A percentile compares a stretch with the other conserved stretches of the same genome.
Conservation (phyloP, 768 basidiomycete species). For the Vishniacozyma victoriae region DNA sequence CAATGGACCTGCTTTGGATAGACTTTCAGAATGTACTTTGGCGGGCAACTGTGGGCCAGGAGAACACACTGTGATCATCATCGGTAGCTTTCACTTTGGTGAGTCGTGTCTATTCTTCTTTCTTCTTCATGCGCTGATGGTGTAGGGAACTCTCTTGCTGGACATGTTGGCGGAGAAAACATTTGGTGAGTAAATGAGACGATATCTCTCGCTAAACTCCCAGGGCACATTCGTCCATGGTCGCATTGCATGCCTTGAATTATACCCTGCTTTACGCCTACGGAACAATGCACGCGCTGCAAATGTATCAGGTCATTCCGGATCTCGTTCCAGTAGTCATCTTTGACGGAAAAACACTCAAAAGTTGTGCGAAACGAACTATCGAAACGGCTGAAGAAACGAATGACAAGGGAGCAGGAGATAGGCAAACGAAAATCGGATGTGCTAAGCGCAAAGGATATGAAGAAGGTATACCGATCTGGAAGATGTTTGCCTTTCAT, state of each 20-base stretch:
- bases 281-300: slow-evolving; percentile 7
- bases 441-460: slow-evolving; percentile 4
- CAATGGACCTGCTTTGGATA: neutral
- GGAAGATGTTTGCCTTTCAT: slow-evolving; percentile 12
- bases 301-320: slow-evolving; percentile 7
- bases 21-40: neutral
- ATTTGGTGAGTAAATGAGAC: neutral
- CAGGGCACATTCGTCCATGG: slow-evolving; percentile 6
- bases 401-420: neutral
- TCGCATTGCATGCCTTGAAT: slow-evolving; percentile 1
- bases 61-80: neutral
- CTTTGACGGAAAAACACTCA: neutral
- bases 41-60: neutral
- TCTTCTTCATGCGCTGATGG: neutral
- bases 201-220: neutral
- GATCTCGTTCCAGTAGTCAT: slow-evolving; percentile 8
- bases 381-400: neutral
- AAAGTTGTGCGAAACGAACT: neutral
- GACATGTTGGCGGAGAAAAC: neutral
- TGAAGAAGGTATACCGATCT: slow-evolving; percentile 9
- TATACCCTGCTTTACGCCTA: slow-evolving; percentile 8
- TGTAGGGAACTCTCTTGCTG: no score
- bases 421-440: slow-evolving; percentile 1
- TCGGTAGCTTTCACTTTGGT: neutral
- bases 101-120: neutral